Evolutionary conservation across 371 early-diverging fungal species (phyloP).

Genomic region (Saksenaea oblongispora): DNA sequence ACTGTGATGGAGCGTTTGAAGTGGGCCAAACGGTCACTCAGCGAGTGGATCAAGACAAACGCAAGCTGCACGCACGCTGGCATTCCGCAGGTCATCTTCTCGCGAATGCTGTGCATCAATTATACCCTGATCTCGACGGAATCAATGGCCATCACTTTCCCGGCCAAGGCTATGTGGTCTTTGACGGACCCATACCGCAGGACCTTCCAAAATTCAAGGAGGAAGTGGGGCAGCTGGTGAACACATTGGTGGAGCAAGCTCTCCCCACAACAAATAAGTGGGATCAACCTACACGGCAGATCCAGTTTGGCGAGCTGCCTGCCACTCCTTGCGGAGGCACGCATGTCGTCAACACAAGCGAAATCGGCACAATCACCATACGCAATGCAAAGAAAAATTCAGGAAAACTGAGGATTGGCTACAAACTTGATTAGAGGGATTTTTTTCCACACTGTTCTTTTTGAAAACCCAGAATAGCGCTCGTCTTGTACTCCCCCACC

Average conservation of each 20-base stretch:
- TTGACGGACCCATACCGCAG: background rate
- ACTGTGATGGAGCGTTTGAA: background rate
- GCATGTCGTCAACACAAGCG: background rate
- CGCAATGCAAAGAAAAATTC: background rate
- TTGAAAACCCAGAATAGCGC: no score
- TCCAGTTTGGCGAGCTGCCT: background rate
- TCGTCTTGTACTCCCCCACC: no score
- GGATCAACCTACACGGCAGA: background rate
- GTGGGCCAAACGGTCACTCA: background rate
- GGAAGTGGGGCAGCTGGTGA: background rate
- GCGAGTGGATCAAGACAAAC: background rate
- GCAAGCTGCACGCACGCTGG: background rate
- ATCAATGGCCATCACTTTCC: background rate
- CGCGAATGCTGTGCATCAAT: background rate
- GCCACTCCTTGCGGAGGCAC: background rate
- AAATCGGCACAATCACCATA: background rate
- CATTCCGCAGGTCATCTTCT: slow-evolving; percentile 1
- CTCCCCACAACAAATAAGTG: background rate
- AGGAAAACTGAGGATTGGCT: slow-evolving; percentile 1
- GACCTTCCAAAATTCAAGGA: background rate
- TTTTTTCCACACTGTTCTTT: no score
- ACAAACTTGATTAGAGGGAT: background rate
- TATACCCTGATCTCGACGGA: background rate
- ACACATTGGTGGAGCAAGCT: background rate
- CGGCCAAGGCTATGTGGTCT: background rate